Conservation (phyloP, 106 monocot species). For the Acorus calamus region DNA sequence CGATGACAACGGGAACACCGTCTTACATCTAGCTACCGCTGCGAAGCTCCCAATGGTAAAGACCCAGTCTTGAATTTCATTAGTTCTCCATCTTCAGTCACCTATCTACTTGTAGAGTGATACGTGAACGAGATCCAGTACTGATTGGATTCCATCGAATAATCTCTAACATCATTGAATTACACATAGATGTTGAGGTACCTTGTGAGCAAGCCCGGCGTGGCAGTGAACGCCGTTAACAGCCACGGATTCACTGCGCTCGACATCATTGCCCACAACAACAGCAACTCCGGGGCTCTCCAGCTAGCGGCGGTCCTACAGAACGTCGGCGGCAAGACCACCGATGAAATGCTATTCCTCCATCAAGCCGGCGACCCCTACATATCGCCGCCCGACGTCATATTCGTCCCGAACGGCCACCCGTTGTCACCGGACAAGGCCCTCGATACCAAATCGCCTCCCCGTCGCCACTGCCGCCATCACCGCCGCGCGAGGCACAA, state of each 20-base stretch:
- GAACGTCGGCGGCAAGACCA: slow-evolving; percentile 6
- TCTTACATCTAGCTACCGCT: not conserved
- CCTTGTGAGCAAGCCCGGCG: not conserved
- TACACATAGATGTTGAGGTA: not conserved
- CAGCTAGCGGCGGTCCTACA: not conserved
- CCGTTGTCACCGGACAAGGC: not conserved
- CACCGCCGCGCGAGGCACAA: not conserved
- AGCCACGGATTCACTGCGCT: slow-evolving; percentile 7
- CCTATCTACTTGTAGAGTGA: not conserved
- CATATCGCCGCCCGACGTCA: not conserved
- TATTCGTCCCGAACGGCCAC: too few relatives aligned
- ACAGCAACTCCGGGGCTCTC: slow-evolving; percentile 1
- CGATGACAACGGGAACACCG: slow-evolving; percentile 1
- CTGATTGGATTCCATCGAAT: not conserved
- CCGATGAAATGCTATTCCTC: not conserved
- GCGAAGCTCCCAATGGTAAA: not conserved
- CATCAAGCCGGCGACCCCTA: too few relatives aligned
- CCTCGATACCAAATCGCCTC: not conserved
- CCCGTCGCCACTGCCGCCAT: not conserved
- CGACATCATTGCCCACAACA: slow-evolving; percentile 1
- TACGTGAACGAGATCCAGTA: not conserved
- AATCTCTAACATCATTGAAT: not conserved
- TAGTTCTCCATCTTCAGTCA: too few relatives aligned
- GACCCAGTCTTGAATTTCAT: not conserved
- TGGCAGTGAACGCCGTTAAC: not conserved